phyloP scores from a whole-genome alignment of 176 grass and related monocot species.

The Hyparrhenia diplandra region DNA sequence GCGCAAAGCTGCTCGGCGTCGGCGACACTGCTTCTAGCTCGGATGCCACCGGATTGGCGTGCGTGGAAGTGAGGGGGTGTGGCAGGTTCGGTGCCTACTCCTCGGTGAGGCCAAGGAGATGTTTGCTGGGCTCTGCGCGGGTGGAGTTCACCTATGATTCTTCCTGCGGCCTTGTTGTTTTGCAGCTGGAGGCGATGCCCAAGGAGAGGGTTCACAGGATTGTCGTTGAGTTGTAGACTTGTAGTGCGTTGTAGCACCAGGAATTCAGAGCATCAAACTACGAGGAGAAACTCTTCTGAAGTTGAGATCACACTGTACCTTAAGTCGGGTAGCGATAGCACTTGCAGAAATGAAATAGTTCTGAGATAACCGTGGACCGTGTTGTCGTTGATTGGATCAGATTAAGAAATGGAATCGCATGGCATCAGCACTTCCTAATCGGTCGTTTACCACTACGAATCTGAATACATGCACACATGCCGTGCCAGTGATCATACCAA shows the following conservation, averaged over 20 bases:
- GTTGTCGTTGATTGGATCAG: too few relatives aligned
- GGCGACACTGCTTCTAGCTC: not conserved
- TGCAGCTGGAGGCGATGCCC: conserved; percentile 64
- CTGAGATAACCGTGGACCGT: too few relatives aligned
- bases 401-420: too few relatives aligned
- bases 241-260: not conserved
- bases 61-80: conserved; percentile 73
- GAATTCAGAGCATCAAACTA: not conserved
- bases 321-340: too few relatives aligned
- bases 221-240: conserved; percentile 61
- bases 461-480: not conserved
- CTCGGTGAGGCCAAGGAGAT: conserved; percentile 55
- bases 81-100: conserved; percentile 70
- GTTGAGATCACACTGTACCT: not conserved
- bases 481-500: too few relatives aligned
- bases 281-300: not conserved
- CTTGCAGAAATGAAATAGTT: too few relatives aligned
- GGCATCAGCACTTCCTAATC: too few relatives aligned
- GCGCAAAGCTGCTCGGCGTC: too few relatives aligned
- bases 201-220: conserved; percentile 62
- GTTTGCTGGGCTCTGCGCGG: conserved; percentile 41
- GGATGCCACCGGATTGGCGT: conserved; percentile 44
- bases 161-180: conserved; percentile 42
- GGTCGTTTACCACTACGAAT: too few relatives aligned
- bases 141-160: conserved; percentile 61